phyloP scores from a whole-genome alignment of 352 stramenopile genomes.

The Thalassiosira exigua region DNA sequence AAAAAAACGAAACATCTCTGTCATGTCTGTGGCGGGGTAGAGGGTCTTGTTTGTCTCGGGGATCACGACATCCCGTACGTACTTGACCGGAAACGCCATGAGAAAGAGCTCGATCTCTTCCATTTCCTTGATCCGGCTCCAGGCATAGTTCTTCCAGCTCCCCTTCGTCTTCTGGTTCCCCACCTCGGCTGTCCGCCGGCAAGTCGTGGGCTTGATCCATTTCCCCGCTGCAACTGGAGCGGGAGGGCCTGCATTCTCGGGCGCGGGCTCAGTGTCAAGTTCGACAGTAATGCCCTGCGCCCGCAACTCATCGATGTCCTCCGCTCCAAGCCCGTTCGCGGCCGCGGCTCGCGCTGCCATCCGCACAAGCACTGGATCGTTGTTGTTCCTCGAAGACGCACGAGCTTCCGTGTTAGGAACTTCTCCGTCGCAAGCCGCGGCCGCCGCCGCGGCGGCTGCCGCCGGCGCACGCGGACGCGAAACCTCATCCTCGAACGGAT shows the following conservation, averaged over 20 bases:
- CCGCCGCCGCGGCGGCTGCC: no score
- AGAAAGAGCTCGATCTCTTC: conserved; percentile 19
- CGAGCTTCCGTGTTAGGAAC: no score
- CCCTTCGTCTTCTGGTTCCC: background rate
- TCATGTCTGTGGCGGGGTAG: background rate
- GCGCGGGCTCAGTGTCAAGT: conserved; percentile 37
- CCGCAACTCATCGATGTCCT: conserved; percentile 59
- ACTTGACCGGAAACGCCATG: conserved; percentile 7
- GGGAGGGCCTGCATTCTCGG: conserved; percentile 22
- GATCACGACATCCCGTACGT: background rate
- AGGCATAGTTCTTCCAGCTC: background rate
- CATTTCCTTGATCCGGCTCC: background rate
- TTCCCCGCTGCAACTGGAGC: background rate
- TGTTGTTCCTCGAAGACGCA: no score
- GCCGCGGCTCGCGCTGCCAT: background rate
- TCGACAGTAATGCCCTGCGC: conserved; percentile 18
- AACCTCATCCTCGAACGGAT: no score
- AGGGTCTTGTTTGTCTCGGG: background rate
- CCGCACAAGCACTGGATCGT: no score
- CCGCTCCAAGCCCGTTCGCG: conserved; percentile 15
- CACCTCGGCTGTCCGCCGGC: conserved; percentile 1
- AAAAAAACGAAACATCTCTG: conserved; percentile 32
- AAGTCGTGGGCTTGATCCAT: background rate
- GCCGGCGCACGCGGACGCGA: no score
- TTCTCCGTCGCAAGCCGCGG: no score